Percentiles rank a stretch among this genome's conserved stretches.
These are phyloP conservation scores for Chromera velia DNA, from an alignment of 73 alveolate genomes.

Conservation along the genomic window DNA sequence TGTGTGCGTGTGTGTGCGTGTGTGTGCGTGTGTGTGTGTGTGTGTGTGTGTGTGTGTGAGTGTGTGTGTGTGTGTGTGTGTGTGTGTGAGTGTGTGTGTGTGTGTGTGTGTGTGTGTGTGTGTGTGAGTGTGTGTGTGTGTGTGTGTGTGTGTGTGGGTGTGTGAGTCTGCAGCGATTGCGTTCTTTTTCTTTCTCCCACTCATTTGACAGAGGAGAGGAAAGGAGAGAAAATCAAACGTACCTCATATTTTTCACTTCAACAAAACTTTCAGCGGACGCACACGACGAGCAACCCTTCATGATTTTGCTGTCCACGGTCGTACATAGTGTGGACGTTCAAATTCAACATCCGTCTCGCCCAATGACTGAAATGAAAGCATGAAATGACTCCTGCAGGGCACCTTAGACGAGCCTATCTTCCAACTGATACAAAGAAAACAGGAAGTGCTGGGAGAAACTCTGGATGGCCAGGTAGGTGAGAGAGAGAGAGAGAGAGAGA, in stretches of 20 bases:
- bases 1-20: conserved; percentile 9
- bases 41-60: conserved; percentile 10
- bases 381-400: too few relatives aligned
- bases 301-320: too few relatives aligned
- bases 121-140: conserved; percentile 10
- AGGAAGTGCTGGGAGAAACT: background rate
- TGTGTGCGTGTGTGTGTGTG: conserved; percentile 10
- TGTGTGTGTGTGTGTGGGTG: conserved; percentile 10
- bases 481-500: too few relatives aligned
- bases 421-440: background rate
- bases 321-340: too few relatives aligned
- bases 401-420: background rate
- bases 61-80: conserved; percentile 11
- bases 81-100: conserved; percentile 10
- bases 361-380: too few relatives aligned
- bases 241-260: too few relatives aligned
- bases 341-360: too few relatives aligned
- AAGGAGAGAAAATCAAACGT: too few relatives aligned
- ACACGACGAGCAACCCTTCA: too few relatives aligned
- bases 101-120: conserved; percentile 11
- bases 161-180: conserved; percentile 5
- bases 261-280: too few relatives aligned
- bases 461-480: background rate
- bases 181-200: too few relatives aligned
- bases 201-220: too few relatives aligned